phyloP scores from a whole-genome alignment of 306 rosid species.

The Lagenaria siceraria region DNA sequence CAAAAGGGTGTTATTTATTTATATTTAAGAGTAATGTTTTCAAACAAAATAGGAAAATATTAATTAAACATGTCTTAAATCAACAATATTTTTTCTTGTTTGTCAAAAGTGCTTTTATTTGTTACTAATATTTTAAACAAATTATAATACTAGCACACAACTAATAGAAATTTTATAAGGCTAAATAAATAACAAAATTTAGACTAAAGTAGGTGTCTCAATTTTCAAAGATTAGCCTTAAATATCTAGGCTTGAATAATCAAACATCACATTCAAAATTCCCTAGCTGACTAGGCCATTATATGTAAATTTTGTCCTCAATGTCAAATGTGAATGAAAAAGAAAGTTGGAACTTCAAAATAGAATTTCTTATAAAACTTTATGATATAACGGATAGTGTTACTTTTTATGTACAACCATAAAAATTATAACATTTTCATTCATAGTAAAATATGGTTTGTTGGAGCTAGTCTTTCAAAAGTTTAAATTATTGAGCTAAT shows the following conservation, averaged over 20 bases:
- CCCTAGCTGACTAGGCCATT: neutral
- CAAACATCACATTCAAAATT: neutral
- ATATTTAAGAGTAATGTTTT: neutral
- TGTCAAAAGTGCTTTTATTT: neutral
- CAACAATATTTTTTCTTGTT: neutral
- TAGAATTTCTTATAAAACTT: neutral
- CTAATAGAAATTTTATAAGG: neutral
- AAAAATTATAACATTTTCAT: too few relatives aligned
- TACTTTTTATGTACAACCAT: too few relatives aligned
- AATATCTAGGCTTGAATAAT: neutral
- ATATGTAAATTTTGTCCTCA: neutral
- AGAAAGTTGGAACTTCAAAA: neutral
- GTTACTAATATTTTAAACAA: neutral
- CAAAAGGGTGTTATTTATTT: neutral
- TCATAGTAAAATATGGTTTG: too few relatives aligned
- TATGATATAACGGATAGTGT: neutral
- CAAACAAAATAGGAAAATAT: too few relatives aligned
- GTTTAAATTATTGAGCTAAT: neutral
- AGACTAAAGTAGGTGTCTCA: neutral
- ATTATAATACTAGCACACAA: neutral
- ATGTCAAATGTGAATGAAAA: neutral
- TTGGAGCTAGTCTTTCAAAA: too few relatives aligned
- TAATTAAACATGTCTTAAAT: too few relatives aligned
- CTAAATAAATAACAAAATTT: neutral
- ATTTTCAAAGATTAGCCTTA: neutral